These are phyloP conservation scores for Penicillium brevicompactum DNA, from an alignment of 2,329 filamentous ascomycete genomes.

Conservation along the genomic window DNA sequence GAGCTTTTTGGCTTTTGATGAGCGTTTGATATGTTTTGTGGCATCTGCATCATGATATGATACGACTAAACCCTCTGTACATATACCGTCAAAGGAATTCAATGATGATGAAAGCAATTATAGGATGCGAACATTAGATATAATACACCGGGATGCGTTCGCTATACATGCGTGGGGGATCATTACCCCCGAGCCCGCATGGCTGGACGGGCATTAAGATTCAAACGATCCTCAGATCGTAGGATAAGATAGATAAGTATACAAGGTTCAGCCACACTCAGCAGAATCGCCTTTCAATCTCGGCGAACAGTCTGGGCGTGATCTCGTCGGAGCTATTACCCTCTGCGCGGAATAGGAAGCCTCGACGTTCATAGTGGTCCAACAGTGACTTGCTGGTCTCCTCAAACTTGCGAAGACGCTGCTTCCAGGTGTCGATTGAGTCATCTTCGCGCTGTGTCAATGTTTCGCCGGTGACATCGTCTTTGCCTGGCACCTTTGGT, in stretches of 20 bases:
- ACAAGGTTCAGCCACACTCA: conserved; percentile 17
- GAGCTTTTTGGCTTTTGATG: conserved; percentile 7
- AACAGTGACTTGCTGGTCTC: conserved; percentile 83
- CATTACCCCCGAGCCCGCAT: conserved; percentile 3
- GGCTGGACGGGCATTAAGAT: conserved; percentile 21
- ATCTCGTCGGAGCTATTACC: conserved; percentile 95
- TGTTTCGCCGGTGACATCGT: conserved; percentile 88
- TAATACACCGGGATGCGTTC: conserved; percentile 20
- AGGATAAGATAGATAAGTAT: conserved; percentile 11
- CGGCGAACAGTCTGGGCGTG: conserved; percentile 79
- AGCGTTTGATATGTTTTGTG: conserved; percentile 1
- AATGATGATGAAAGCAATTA: not conserved
- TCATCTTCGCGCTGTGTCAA: conserved; percentile 85
- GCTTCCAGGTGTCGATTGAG: conserved; percentile 80
- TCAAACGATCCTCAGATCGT: not conserved
- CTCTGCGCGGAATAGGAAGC: conserved; percentile 81
- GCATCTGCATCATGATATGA: conserved; percentile 13
- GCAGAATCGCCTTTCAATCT: conserved; percentile 78
- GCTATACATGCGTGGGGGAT: conserved; percentile 16
- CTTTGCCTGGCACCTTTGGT: conserved; percentile 75
- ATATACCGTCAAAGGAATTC: not conserved
- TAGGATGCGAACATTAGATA: conserved; percentile 13
- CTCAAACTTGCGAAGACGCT: conserved; percentile 78
- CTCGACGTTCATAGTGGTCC: conserved; percentile 83
- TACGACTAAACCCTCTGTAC: conserved; percentile 10